Evolutionary conservation across 805 yeast species (phyloP), one percentile per base, ranked within the genome.

Genomic region (Teunomyces tritomae): DNA sequence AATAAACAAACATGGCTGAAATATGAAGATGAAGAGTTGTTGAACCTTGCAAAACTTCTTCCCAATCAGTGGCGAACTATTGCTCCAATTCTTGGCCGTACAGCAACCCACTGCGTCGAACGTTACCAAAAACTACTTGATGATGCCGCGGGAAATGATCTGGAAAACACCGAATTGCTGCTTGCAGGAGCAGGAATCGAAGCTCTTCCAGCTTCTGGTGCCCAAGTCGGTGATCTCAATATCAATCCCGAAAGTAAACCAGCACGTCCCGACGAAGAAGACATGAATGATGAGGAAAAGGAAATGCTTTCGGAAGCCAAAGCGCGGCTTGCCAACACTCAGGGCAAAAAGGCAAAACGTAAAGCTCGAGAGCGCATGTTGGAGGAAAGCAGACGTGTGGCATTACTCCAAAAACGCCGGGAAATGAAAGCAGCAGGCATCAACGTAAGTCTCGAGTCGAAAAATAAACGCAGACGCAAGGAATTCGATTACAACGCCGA

Each of bases 1-100:
- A 72, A 78, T 58, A 82, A 81, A 52, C 49, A 66, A 0, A 84
- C 77, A 26, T 94, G 97, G 94, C 68, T 85, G 0, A 71, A 75
- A 27, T 84, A 80, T 26, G 96, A 91, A 50, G 99, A 92, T 63
- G 83, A 79, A 39, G 78, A 79, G 59, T 70, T 92, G 41, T 63
- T 90, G 48, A 75, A 78, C 29, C 58, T 89, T 49, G 90, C 87
- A 0, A 78, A 80, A 55, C 64, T 83, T 29, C 68, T 91, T 55
- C 97, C 98, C 1, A 89, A 91, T 52, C 97, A 91, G 67, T 92
- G 99, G 99, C 78, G 96, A 40, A 82, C 94, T 1, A 87, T 94
- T n/a, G 86, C 96, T 1, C 80, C 87, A 5, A 64, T 84, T 8
- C 71, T 91, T 63, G 90, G 91, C 0, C 72, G 97, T 49, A 88